Evolutionary conservation across 202 grass and related monocot species (phyloP).

Genomic region (Brachypodium distachyon): DNA sequence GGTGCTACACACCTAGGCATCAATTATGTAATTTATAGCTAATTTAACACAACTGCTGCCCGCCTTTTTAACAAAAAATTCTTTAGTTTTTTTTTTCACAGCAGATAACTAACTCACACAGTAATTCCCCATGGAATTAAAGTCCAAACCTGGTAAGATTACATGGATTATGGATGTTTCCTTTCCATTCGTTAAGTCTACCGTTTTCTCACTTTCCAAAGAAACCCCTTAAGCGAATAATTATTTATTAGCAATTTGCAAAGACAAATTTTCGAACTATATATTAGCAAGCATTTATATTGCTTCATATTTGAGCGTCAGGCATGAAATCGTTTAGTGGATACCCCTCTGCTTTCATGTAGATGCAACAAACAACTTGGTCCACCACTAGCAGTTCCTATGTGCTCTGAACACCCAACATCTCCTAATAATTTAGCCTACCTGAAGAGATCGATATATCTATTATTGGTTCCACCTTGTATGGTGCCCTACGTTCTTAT

Average conservation of each 20-base stretch:
- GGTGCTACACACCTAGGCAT: neutral
- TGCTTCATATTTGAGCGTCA: neutral
- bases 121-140: neutral
- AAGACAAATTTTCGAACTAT: too few species aligned
- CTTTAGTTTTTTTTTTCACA: neutral
- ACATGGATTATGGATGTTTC: neutral
- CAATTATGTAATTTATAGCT: neutral
- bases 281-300: too few species aligned
- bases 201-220: neutral
- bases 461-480: slow-evolving; percentile 25
- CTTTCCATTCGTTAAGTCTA: neutral
- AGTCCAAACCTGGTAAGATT: neutral
- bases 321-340: too few species aligned
- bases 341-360: too few species aligned
- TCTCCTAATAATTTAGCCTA: too few species aligned
- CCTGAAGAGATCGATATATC: too few species aligned
- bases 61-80: too few species aligned
- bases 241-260: too few species aligned
- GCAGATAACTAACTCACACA: neutral
- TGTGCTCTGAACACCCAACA: too few species aligned
- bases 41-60: neutral
- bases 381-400: too few species aligned
- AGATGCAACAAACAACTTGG: too few species aligned
- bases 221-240: neutral
- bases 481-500: neutral